Percentiles rank a stretch among this genome's conserved stretches.
These are phyloP conservation scores for Saraca asoca DNA, from an alignment of 331 rosid genomes.

Conservation along the genomic window DNA sequence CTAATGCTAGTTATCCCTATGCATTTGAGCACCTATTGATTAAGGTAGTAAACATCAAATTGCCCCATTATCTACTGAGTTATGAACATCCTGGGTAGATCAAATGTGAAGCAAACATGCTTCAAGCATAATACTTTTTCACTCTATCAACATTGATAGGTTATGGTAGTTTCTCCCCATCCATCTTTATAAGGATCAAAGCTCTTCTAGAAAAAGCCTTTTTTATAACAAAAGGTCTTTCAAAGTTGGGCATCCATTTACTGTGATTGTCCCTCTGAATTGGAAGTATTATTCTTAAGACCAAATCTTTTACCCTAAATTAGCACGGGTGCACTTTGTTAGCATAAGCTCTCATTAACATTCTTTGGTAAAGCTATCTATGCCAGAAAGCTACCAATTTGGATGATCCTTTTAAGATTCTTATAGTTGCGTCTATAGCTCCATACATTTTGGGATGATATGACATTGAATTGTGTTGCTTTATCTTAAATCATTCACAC, in stretches of 20 bases:
- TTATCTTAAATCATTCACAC: not conserved
- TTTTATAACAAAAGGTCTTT: not conserved
- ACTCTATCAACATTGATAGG: too few relatives aligned
- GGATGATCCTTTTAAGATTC: not conserved
- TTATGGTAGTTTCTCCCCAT: too few relatives aligned
- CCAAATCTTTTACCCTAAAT: not conserved
- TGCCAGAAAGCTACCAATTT: not conserved
- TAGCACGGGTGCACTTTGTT: not conserved
- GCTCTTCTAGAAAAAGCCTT: not conserved
- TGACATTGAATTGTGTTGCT: not conserved
- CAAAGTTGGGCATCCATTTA: not conserved
- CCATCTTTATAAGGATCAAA: not conserved
- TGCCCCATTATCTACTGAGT: too few relatives aligned
- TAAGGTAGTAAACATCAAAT: too few relatives aligned
- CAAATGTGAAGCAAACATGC: too few relatives aligned
- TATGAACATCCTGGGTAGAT: too few relatives aligned
- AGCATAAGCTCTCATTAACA: not conserved
- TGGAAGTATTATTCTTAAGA: not conserved
- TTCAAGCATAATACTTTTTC: too few relatives aligned
- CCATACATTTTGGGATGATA: too few relatives aligned
- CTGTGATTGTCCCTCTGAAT: not conserved
- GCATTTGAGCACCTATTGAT: too few relatives aligned
- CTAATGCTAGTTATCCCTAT: too few relatives aligned
- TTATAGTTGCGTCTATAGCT: not conserved
- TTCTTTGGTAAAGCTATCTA: not conserved